A percentile compares a stretch with the other conserved stretches of the same genome.
Conservation (phyloP, 805 yeast species). For the Sugiyamaella boreocaroliniensis region DNA sequence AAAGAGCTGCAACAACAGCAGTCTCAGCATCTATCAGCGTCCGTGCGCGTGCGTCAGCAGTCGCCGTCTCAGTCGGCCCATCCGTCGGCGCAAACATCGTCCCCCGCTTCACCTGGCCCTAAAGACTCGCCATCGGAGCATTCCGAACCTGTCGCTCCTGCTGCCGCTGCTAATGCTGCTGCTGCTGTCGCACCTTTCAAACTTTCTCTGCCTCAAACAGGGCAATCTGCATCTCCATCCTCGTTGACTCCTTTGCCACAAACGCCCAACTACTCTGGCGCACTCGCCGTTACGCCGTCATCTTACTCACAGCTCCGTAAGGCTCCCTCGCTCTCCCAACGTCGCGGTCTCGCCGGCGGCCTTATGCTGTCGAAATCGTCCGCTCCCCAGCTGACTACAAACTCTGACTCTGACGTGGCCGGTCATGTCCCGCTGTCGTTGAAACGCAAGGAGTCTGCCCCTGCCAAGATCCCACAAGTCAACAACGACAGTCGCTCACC, state of each 20-base stretch:
- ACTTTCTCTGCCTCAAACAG: slow-evolving; percentile 1
- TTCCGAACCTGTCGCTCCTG: no score
- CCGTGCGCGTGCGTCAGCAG: background rate
- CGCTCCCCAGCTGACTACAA: slow-evolving; percentile 3
- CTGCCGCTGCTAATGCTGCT: slow-evolving; percentile 9
- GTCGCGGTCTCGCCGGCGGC: slow-evolving; percentile 29
- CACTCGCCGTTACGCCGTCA: slow-evolving; percentile 25
- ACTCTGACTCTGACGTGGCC: no score
- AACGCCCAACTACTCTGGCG: slow-evolving; percentile 22
- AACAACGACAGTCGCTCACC: slow-evolving; percentile 22
- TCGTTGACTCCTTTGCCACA: slow-evolving; percentile 17
- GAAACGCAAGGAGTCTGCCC: slow-evolving; percentile 1
- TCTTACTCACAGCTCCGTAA: slow-evolving; percentile 21
- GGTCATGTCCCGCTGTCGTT: background rate
- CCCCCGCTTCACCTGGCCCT: background rate
- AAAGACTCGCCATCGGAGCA: background rate
- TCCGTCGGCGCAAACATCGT: background rate
- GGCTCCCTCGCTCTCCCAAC: slow-evolving; percentile 29
- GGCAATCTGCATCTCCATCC: slow-evolving; percentile 16
- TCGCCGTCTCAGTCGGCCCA: background rate
- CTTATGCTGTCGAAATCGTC: slow-evolving; percentile 5
- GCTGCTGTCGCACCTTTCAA: slow-evolving; percentile 5
- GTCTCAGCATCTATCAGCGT: background rate
- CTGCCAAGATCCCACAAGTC: background rate
- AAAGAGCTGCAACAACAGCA: background rate